Conservation (phyloP, 2,329 filamentous ascomycete species). For the Trichophyton simii region DNA sequence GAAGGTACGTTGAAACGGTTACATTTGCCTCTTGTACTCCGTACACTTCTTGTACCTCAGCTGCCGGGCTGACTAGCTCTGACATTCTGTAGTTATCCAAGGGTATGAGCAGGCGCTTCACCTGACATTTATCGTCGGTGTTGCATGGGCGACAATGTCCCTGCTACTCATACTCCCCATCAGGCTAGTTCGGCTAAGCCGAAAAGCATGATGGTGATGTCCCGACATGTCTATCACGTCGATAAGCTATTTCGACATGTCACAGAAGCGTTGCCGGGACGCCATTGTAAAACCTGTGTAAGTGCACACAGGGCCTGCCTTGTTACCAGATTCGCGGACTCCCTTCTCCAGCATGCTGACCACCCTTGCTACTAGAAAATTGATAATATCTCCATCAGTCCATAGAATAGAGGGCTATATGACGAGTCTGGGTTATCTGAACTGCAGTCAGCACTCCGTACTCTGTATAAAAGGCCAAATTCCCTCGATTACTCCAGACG, state of each 20-base stretch:
- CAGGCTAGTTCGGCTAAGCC: conserved; percentile 19
- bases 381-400: background rate
- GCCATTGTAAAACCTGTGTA: background rate
- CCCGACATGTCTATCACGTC: background rate
- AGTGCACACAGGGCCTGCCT: background rate
- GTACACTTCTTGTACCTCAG: background rate
- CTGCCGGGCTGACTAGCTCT: conserved; percentile 12
- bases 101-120: conserved; percentile 28
- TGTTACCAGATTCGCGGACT: background rate
- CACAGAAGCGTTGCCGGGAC: background rate
- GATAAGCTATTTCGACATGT: background rate
- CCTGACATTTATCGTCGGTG: conserved; percentile 28
- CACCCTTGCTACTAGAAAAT: background rate
- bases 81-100: conserved; percentile 20
- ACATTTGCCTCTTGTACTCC: background rate
- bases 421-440: background rate
- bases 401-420: background rate
- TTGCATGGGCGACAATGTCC: conserved; percentile 25
- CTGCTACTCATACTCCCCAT: conserved; percentile 23
- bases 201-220: background rate
- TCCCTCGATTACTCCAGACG: too few relatives aligned
- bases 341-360: background rate
- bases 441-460: background rate
- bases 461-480: too few relatives aligned
- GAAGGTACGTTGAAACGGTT: conserved; percentile 30